Conservation (phyloP, 2,329 filamentous ascomycete genomes). For the Albophoma yamanashiensis region DNA sequence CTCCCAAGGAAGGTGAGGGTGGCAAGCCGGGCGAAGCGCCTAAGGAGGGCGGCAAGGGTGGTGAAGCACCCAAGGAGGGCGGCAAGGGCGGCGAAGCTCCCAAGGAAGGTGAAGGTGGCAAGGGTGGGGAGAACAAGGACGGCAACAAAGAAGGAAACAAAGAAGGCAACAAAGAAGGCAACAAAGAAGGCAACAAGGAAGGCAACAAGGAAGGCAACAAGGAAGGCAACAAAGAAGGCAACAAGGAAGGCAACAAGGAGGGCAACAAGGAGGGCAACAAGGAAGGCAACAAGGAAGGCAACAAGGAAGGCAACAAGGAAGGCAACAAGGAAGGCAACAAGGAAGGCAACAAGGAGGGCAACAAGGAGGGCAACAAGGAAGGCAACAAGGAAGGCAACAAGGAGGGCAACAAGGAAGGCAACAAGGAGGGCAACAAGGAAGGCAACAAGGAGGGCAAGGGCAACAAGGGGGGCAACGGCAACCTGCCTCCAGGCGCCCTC, state of each 20-base stretch:
- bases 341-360: no score
- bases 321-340: no score
- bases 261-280: background rate
- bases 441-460: conserved; percentile 6
- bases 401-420: no score
- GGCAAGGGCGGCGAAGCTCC: background rate
- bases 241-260: background rate
- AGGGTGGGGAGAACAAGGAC: background rate
- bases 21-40: background rate
- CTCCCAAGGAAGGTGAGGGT: background rate
- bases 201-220: no score
- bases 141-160: no score
- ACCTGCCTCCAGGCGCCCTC: conserved; percentile 7
- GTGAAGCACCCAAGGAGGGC: background rate
- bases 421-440: background rate
- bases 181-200: no score
- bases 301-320: no score
- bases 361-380: no score
- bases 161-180: no score
- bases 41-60: background rate
- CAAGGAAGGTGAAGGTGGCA: background rate
- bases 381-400: no score
- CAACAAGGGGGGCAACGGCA: conserved; percentile 1
- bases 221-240: background rate
- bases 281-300: background rate